These are phyloP conservation scores for Pseudogymnoascus sp. DNA, from an alignment of 2,329 filamentous ascomycete species.

Conservation along the genomic window DNA sequence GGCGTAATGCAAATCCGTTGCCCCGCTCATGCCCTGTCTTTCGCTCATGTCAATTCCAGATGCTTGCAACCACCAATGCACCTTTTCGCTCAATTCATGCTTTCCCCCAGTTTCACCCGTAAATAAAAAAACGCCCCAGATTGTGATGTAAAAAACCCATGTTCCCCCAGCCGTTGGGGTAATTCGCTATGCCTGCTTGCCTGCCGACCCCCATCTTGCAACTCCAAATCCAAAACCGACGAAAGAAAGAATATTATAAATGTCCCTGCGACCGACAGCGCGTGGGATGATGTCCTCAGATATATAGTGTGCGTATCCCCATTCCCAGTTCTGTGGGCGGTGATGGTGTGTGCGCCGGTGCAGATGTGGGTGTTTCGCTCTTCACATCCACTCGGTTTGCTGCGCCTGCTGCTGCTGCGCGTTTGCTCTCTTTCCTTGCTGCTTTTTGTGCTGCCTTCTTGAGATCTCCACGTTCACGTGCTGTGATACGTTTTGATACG, in stretches of 20 bases:
- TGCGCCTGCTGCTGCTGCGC: not conserved
- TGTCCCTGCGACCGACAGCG: not conserved
- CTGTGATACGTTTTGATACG: constrained; percentile 15
- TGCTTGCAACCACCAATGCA: not conserved
- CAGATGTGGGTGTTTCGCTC: not conserved
- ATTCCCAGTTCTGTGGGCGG: not conserved
- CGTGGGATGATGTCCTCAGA: constrained; percentile 3
- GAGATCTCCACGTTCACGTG: constrained; percentile 19
- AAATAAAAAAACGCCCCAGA: not conserved
- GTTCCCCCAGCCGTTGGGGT: not conserved
- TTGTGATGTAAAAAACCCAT: not conserved
- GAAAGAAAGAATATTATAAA: not conserved
- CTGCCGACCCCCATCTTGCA: not conserved
- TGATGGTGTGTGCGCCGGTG: not conserved
- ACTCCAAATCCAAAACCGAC: constrained; percentile 8
- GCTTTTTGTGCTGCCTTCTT: constrained; percentile 24
- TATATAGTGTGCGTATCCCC: constrained; percentile 15
- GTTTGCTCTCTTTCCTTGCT: constrained; percentile 20
- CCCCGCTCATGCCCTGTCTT: not conserved
- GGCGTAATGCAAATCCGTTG: not conserved
- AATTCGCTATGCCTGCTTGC: not conserved
- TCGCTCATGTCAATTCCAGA: constrained; percentile 1
- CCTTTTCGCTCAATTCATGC: not conserved
- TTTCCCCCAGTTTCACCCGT: not conserved
- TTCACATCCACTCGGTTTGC: not conserved